Percentiles rank a stretch among this genome's conserved stretches.
These are phyloP conservation scores for Alternaria burnsii DNA, from an alignment of 2,329 filamentous ascomycete species.

Conservation along the genomic window DNA sequence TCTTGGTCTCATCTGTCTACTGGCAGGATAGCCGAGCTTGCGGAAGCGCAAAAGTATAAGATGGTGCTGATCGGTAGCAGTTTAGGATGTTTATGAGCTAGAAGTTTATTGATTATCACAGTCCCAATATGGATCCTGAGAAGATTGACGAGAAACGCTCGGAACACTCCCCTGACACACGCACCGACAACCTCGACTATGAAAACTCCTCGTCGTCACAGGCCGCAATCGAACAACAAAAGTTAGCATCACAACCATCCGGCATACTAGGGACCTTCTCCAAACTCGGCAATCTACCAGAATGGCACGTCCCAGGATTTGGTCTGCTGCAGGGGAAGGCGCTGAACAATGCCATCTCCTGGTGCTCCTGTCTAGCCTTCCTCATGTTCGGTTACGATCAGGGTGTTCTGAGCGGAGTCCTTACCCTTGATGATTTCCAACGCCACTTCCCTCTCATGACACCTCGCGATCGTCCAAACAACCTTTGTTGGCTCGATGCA, in stretches of 20 bases:
- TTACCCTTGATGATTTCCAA: slow-evolving; percentile 70
- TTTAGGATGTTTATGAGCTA: neutral
- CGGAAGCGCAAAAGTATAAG: slow-evolving; percentile 1
- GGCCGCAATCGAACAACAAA: slow-evolving; percentile 5
- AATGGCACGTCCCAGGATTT: slow-evolving; percentile 26
- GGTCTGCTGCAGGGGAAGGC: slow-evolving; percentile 21
- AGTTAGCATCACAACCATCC: slow-evolving; percentile 1
- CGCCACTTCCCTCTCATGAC: slow-evolving; percentile 39
- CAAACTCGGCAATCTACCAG: slow-evolving; percentile 24
- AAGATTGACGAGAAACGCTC: slow-evolving; percentile 12
- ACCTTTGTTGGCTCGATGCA: slow-evolving; percentile 25
- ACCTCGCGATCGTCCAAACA: slow-evolving; percentile 18
- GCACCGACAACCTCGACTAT: slow-evolving; percentile 6
- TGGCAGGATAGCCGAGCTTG: neutral
- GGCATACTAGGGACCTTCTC: slow-evolving; percentile 14
- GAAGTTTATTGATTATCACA: neutral
- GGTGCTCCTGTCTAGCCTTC: slow-evolving; percentile 35
- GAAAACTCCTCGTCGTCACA: slow-evolving; percentile 2
- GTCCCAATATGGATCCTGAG: slow-evolving; percentile 13
- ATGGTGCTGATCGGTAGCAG: neutral
- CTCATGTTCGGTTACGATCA: slow-evolving; percentile 65
- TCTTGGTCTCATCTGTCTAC: neutral
- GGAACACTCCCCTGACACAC: slow-evolving; percentile 13
- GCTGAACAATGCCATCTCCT: slow-evolving; percentile 26
- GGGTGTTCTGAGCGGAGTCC: slow-evolving; percentile 71